Evolutionary conservation across 768 basidiomycete genomes (phyloP), one percentile per base, ranked within the genome.

Genomic region (Tephrocybe sp.): DNA sequence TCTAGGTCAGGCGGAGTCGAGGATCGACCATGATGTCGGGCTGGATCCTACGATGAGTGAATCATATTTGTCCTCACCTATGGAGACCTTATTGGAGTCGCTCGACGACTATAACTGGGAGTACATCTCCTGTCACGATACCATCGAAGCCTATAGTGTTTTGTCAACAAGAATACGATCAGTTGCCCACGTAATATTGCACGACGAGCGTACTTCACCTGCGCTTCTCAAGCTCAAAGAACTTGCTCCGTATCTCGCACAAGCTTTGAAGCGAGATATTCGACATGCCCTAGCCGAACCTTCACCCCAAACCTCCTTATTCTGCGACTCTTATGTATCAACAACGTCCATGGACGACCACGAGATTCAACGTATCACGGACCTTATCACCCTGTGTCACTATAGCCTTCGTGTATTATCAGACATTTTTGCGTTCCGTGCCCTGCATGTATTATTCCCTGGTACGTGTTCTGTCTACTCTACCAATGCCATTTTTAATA

Each of bases 101-200:
- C 54, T 73, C 21, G 60, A 66, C n/a, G 68, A 74, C 21, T 59
- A 62, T 1, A 63, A 66, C 6, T 54, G 47, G 31, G 62, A 68
- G 29, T 58, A 62, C 25, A 63, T 78, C n/a, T 69, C 76, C 1
- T 49, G 68, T 22, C 79, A 82, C 55, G 82, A 83, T 61, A 64
- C 86, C 50, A 66, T 75, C 33, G 83, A 88, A 59, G 82, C 85
- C 10, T 87, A 87, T 57, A 69, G 65, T 54, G 68, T 73, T 0
- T 69, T 87, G 36, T 73, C 74, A 0, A 62, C 63, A 23, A 73
- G 78, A 22, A 64, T 85, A 47, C 69, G 69, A 11, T 51, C 61
- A 10, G 59, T 64, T 25, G 57, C 62, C 22, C 49, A 56, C 23
- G 25, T 33, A 12, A 51, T 69, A 16, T 23, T 63, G 16, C 50